These are phyloP conservation scores for Houttuynia cordata DNA, from an alignment of 164 flowering plant genomes.

Conservation along the genomic window DNA sequence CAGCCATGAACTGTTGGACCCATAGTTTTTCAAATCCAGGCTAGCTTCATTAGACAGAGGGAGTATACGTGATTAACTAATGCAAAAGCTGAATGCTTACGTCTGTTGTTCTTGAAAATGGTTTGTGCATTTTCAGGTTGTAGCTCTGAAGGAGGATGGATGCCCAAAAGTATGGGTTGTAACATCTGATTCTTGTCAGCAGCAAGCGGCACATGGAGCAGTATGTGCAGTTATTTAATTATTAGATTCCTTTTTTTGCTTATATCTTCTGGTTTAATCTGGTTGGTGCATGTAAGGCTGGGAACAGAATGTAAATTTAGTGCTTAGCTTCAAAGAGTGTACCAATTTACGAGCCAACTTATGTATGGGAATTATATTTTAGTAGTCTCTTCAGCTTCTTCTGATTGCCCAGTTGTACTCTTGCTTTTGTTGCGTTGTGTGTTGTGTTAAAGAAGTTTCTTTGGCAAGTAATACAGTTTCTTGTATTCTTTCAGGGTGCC, in stretches of 20 bases:
- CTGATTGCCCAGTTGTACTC: background rate
- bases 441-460: background rate
- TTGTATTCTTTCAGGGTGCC: conserved; percentile 55
- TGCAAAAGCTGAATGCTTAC: no score
- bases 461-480: background rate
- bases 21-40: no score
- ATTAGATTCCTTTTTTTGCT: background rate
- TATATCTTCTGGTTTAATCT: background rate
- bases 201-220: conserved; percentile 83
- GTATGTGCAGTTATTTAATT: conserved; percentile 32
- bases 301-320: no score
- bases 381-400: background rate
- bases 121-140: conserved; percentile 36
- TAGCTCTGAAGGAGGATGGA: conserved; percentile 79
- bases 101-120: no score
- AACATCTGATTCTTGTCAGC: conserved; percentile 75
- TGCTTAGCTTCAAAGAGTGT: no score
- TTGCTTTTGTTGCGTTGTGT: background rate
- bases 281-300: background rate
- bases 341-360: no score
- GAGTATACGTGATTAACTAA: no score
- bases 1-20: no score
- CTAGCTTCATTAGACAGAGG: no score
- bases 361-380: background rate
- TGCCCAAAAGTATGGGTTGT: conserved; percentile 96